phyloP scores from a whole-genome alignment of 768 basidiomycete species.

The Boletus tomentosulus region DNA sequence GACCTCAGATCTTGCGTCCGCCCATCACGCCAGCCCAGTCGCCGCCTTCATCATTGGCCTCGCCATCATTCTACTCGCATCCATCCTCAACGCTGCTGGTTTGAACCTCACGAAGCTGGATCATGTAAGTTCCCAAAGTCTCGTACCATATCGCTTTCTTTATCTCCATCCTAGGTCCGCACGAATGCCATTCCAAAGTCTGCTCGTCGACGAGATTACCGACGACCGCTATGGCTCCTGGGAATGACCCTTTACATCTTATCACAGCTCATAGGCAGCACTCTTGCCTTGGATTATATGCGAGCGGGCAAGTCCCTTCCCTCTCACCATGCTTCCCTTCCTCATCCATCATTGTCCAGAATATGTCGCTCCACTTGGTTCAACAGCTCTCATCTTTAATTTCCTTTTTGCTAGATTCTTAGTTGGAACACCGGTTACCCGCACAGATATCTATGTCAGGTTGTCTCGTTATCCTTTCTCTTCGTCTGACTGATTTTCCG shows the following conservation, averaged over 20 bases:
- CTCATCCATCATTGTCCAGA: slow-evolving; percentile 41
- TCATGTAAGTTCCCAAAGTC: slow-evolving; percentile 51
- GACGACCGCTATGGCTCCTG: slow-evolving; percentile 83
- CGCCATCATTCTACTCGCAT: slow-evolving; percentile 76
- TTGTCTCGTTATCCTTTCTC: background rate
- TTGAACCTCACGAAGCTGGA: slow-evolving; percentile 93
- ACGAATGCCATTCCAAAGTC: slow-evolving; percentile 74
- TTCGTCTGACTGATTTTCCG: background rate
- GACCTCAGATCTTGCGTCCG: slow-evolving; percentile 24
- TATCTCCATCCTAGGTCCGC: slow-evolving; percentile 46
- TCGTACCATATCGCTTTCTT: background rate
- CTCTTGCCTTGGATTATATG: slow-evolving; percentile 83
- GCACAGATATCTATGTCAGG: slow-evolving; percentile 75
- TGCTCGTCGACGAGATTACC: slow-evolving; percentile 69
- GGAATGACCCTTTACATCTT: slow-evolving; percentile 94
- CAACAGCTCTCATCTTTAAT: slow-evolving; percentile 92
- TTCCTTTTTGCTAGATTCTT: slow-evolving; percentile 91
- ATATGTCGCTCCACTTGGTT: slow-evolving; percentile 95
- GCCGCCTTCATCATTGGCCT: slow-evolving; percentile 82
- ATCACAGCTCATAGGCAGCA: slow-evolving; percentile 84
- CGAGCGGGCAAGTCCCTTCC: slow-evolving; percentile 56
- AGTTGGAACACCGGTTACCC: slow-evolving; percentile 81
- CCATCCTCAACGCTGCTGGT: slow-evolving; percentile 88
- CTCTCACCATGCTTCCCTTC: background rate
- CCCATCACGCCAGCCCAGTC: slow-evolving; percentile 51